Conservation (phyloP, 495 filamentous ascomycete species). For the Lepidopterella palustris region DNA sequence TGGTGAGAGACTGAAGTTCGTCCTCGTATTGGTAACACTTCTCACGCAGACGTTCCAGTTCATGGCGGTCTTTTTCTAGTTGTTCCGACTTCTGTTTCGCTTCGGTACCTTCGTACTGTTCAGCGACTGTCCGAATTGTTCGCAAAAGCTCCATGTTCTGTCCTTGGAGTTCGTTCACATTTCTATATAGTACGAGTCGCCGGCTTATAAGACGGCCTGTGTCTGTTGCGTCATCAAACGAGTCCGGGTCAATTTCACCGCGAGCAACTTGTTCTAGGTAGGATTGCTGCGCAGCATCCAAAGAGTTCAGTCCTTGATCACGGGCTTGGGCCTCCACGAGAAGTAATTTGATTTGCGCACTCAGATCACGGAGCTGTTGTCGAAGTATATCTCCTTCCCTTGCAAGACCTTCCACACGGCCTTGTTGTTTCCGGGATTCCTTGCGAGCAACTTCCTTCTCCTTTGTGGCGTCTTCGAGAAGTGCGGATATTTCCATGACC, state of each 20-base stretch:
- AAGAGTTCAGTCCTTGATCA: conserved; percentile 68
- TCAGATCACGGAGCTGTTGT: conserved; percentile 84
- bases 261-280: conserved; percentile 68
- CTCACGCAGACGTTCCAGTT: conserved; percentile 61
- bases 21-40: conserved; percentile 55
- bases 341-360: conserved; percentile 80
- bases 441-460: conserved; percentile 53
- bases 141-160: conserved; percentile 79
- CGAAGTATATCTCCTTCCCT: conserved; percentile 74
- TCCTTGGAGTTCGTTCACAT: conserved; percentile 76
- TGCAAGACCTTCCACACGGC: conserved; percentile 58
- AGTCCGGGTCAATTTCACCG: conserved; percentile 55
- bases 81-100: conserved; percentile 62
- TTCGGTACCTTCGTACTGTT: conserved; percentile 87
- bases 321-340: conserved; percentile 71
- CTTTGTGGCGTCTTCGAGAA: conserved; percentile 50
- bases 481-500: conserved; percentile 70
- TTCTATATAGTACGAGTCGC: conserved; percentile 73
- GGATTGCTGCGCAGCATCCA: conserved; percentile 56
- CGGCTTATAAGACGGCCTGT: conserved; percentile 83
- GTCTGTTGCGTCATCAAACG: conserved; percentile 63
- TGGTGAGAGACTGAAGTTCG: conserved; percentile 71
- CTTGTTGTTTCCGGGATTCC: conserved; percentile 65
- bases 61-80: conserved; percentile 63
- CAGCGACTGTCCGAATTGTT: conserved; percentile 73